These are phyloP conservation scores for Endocalyx cinctus DNA, from an alignment of 2,329 filamentous ascomycete genomes.

Conservation along the genomic window DNA sequence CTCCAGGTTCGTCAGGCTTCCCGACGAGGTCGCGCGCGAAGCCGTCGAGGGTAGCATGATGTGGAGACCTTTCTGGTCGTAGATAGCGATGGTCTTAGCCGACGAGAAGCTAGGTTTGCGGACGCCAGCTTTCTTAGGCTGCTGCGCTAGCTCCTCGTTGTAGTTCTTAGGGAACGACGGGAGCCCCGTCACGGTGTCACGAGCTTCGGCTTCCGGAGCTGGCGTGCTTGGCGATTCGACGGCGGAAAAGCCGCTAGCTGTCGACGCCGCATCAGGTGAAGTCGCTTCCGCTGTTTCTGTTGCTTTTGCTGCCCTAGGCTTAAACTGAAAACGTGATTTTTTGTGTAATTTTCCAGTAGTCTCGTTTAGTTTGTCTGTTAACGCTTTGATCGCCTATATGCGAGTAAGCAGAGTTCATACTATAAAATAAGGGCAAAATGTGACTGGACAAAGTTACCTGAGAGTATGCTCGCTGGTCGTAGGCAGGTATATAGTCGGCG, in stretches of 20 bases:
- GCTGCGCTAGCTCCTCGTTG: slow-evolving; percentile 49
- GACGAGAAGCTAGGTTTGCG: slow-evolving; percentile 62
- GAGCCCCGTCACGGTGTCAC: slow-evolving; percentile 34
- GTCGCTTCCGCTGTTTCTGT: no score
- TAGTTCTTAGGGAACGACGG: slow-evolving; percentile 44
- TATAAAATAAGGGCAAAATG: no score
- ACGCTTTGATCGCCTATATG: slow-evolving; percentile 66
- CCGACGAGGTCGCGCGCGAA: slow-evolving; percentile 66
- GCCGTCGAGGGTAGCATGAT: slow-evolving; percentile 73
- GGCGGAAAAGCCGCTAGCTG: no score
- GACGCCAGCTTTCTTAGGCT: slow-evolving; percentile 30
- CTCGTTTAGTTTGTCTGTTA: slow-evolving; percentile 73
- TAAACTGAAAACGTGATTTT: slow-evolving; percentile 82
- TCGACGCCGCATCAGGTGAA: no score
- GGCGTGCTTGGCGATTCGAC: no score
- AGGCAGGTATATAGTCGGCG: slow-evolving; percentile 74
- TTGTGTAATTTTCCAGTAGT: slow-evolving; percentile 65
- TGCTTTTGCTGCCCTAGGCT: slow-evolving; percentile 51
- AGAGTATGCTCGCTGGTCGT: slow-evolving; percentile 83
- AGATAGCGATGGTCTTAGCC: slow-evolving; percentile 58
- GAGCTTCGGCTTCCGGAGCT: slow-evolving; percentile 18
- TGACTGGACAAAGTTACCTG: no score
- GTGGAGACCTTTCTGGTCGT: slow-evolving; percentile 62
- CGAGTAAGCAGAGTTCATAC: slow-evolving; percentile 4
- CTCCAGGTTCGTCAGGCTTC: slow-evolving; percentile 64